phyloP scores from a whole-genome alignment of 2,329 filamentous ascomycete genomes.

The Hymenoscyphus fructigenus region DNA sequence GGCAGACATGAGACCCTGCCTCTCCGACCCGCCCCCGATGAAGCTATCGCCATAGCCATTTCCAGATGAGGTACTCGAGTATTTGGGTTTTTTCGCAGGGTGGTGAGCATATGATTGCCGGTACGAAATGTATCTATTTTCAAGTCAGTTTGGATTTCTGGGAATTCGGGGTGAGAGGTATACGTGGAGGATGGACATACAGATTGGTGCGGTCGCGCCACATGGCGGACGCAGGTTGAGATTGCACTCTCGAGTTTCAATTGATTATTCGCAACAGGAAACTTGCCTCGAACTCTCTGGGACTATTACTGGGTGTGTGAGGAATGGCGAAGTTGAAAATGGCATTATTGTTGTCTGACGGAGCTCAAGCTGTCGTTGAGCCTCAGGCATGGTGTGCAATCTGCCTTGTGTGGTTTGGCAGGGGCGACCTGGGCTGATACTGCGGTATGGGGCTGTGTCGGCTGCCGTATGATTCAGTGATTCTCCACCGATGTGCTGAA shows the following conservation, averaged over 20 bases:
- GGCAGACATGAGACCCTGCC: slow-evolving; percentile 80
- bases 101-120: slow-evolving; percentile 97
- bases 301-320: not conserved
- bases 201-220: slow-evolving; percentile 99
- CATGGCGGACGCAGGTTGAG: slow-evolving; percentile 60
- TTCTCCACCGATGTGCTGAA: slow-evolving; percentile 7
- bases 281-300: not conserved
- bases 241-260: slow-evolving; percentile 16
- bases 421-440: not conserved
- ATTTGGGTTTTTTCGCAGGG: slow-evolving; percentile 79
- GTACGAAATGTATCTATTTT: slow-evolving; percentile 88
- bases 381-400: slow-evolving; percentile 6
- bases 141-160: slow-evolving; percentile 30
- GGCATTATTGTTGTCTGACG: slow-evolving; percentile 19
- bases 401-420: slow-evolving; percentile 3
- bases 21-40: slow-evolving; percentile 57
- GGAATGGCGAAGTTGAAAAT: slow-evolving; percentile 5
- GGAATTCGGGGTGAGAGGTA: slow-evolving; percentile 15
- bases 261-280: not conserved
- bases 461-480: slow-evolving; percentile 9
- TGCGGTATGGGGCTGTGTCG: slow-evolving; percentile 4
- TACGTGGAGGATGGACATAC: slow-evolving; percentile 51
- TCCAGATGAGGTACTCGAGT: slow-evolving; percentile 42
- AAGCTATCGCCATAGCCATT: slow-evolving; percentile 62
- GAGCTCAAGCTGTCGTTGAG: slow-evolving; percentile 9